Evolutionary conservation across 2,329 filamentous ascomycete species (phyloP), one percentile per base, ranked within the genome.

Genomic region (Calonectria pseudoreteaudii): DNA sequence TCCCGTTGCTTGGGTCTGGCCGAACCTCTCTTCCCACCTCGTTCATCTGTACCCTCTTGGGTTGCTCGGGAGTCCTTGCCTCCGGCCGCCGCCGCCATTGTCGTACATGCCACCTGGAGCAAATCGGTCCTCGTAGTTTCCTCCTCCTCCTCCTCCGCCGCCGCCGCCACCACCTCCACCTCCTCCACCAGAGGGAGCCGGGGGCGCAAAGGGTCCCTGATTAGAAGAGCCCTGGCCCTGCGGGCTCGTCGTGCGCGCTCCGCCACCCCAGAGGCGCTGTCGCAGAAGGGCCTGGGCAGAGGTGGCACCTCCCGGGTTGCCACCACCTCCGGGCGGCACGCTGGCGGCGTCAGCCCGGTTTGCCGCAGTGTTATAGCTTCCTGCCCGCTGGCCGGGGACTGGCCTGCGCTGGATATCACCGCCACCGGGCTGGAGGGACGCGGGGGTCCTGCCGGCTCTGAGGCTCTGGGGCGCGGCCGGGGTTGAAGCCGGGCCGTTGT

Each of bases 231-330:
- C 75, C 28, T 80, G 80, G 23, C 84, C 82, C 30, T 86, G 86
- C 11, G 91, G 91, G 76, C 91, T 93, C 62, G 87, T 87, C 53
- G 90, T 90, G 77, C 90, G 88, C 28, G 90, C 56, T 38, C 56
- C 85, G 7, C 88, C 88, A 36, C 91, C 92, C 89, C 95, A 95
- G 58, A 98, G 86, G 75, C 94, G 88, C 80, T 95, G 94, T 82
- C 95, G 94, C 79, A 98, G 87, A 78, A 94, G 89, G 79, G 98
- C 94, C 85, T 97, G 94, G 66, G 95, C 95, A 26, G 92, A 91
- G 41, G 88, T 88, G 3, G 88, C 86, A 65, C 81, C 83, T 60
- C 56, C 56, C 6, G 31, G 5, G 41, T 72, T 81, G 76, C 79
- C 76, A 79, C 80, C 76, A 79, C 83, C 81, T 75, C 82, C 79